Evolutionary conservation across 352 stramenopile genomes (phyloP).

Genomic region (Thalassiosira exigua): DNA sequence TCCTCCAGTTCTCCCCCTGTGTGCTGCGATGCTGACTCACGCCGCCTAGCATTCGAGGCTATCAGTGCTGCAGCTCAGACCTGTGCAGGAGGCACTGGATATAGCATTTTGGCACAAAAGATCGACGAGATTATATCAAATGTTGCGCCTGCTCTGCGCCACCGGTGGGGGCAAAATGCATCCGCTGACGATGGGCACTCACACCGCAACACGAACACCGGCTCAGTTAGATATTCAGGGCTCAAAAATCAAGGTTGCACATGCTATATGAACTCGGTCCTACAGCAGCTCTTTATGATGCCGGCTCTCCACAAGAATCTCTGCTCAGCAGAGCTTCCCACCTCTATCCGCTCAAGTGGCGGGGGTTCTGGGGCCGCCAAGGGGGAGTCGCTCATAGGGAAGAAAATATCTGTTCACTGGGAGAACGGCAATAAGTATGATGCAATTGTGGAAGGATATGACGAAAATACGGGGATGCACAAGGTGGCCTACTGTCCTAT

Average conservation of each 20-base stretch:
- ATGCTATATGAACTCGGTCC: constrained; percentile 99
- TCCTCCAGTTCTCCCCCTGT: constrained; percentile 65
- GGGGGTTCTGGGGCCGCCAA: constrained; percentile 71
- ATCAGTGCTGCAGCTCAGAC: constrained; percentile 66
- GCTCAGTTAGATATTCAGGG: constrained; percentile 85
- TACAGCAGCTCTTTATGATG: constrained; percentile 96
- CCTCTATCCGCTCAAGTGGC: constrained; percentile 85
- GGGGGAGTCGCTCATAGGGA: constrained; percentile 86
- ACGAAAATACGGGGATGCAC: constrained; percentile 86
- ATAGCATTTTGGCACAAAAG: constrained; percentile 67
- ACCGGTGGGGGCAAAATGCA: constrained; percentile 74
- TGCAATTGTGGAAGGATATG: constrained; percentile 90
- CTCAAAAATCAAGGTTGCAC: constrained; percentile 98
- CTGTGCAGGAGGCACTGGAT: constrained; percentile 69
- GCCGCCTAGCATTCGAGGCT: constrained; percentile 78
- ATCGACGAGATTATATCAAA: constrained; percentile 76
- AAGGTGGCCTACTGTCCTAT: constrained; percentile 80
- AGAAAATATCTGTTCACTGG: constrained; percentile 92
- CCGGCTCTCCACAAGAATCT: constrained; percentile 78
- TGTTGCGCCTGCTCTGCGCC: constrained; percentile 72
- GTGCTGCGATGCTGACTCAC: constrained; percentile 81
- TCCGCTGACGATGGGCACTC: constrained; percentile 46
- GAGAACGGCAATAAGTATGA: constrained; percentile 93
- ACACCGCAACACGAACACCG: constrained; percentile 26
- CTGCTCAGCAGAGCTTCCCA: constrained; percentile 74